These are phyloP conservation scores for Trametes gibbosa DNA, from an alignment of 768 basidiomycete genomes.

Conservation along the genomic window DNA sequence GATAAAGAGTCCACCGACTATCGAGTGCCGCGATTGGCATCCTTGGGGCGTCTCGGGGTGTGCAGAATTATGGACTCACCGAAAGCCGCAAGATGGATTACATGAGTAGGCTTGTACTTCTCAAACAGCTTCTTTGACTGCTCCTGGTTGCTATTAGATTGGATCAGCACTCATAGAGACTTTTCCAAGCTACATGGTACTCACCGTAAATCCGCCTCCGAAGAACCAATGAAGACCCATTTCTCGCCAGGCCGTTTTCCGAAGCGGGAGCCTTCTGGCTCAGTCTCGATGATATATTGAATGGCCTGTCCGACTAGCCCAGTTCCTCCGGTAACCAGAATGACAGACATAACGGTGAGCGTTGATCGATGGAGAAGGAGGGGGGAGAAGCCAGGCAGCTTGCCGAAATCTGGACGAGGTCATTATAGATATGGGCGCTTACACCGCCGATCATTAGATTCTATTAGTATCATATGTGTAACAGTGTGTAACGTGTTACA, in stretches of 20 bases:
- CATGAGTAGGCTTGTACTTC: constrained; percentile 92
- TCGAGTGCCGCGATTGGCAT: not conserved
- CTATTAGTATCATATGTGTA: no score
- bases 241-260: constrained; percentile 73
- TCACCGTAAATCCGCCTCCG: constrained; percentile 84
- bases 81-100: constrained; percentile 93
- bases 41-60: not conserved
- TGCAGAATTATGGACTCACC: constrained; percentile 46
- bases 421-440: not conserved
- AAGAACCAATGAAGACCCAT: constrained; percentile 81
- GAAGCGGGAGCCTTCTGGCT: constrained; percentile 75
- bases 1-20: constrained; percentile 92
- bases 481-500: no score
- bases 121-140: constrained; percentile 76
- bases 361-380: not conserved
- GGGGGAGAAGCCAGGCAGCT: not conserved
- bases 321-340: constrained; percentile 82
- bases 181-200: not conserved
- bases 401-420: not conserved
- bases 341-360: constrained; percentile 33
- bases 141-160: constrained; percentile 54
- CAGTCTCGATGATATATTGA: constrained; percentile 71
- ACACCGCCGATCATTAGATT: no score
- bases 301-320: constrained; percentile 90
- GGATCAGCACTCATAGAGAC: not conserved